Conservation (phyloP, 495 filamentous ascomycete species). For the Thozetella sp. region DNA sequence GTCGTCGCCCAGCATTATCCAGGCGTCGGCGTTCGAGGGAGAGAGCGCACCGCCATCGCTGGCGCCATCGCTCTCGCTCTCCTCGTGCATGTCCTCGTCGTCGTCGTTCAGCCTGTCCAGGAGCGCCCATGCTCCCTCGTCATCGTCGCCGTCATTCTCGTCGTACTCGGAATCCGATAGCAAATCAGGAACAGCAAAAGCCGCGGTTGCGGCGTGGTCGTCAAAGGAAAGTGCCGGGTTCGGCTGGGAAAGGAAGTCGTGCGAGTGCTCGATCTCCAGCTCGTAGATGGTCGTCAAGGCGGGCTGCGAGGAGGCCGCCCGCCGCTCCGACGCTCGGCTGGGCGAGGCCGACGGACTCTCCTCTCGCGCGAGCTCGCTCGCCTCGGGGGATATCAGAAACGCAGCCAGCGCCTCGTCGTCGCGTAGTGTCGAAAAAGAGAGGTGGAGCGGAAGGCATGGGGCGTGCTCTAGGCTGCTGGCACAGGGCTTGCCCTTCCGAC, state of each 20-base stretch:
- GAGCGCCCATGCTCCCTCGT: slow-evolving; percentile 12
- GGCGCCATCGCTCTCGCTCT: slow-evolving; percentile 3
- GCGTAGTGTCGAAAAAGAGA: slow-evolving; percentile 28
- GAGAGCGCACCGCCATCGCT: slow-evolving; percentile 8
- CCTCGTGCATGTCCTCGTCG: neutral
- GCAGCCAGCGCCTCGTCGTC: slow-evolving; percentile 26
- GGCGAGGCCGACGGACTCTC: neutral
- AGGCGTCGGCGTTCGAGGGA: slow-evolving; percentile 17
- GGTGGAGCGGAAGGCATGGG: slow-evolving; percentile 17
- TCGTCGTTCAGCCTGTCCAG: slow-evolving; percentile 6
- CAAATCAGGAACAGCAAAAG: slow-evolving; percentile 11
- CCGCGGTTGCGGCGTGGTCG: slow-evolving; percentile 6
- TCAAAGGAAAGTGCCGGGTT: neutral
- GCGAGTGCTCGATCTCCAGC: slow-evolving; percentile 25
- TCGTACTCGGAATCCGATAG: slow-evolving; percentile 14
- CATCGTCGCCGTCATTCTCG: neutral
- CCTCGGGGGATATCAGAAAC: slow-evolving; percentile 20
- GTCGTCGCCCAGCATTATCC: slow-evolving; percentile 46
- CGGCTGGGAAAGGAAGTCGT: slow-evolving; percentile 8
- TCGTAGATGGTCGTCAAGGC: slow-evolving; percentile 22
- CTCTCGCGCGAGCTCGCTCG: slow-evolving; percentile 6
- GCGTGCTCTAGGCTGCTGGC: slow-evolving; percentile 5
- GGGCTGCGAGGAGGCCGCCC: neutral
- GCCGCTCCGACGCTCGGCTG: neutral
- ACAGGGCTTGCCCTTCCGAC: neutral